phyloP scores from a whole-genome alignment of 1,284 basidiomycete genomes.

The Cryptococcus sp. region DNA sequence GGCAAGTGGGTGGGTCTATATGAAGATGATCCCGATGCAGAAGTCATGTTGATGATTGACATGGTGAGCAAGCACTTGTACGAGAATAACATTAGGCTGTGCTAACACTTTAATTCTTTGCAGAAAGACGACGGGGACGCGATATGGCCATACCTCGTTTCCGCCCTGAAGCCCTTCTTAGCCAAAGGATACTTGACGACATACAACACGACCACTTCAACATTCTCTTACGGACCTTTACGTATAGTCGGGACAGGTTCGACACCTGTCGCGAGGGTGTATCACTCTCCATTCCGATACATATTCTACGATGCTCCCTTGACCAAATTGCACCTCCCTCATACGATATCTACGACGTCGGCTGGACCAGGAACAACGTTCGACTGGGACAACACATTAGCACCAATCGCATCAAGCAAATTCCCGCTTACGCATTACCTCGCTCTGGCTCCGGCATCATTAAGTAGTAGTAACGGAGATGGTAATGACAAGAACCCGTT shows the following conservation, averaged over 20 bases:
- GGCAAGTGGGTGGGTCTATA: conserved; percentile 21
- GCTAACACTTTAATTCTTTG: neutral
- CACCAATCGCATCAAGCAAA: conserved; percentile 33
- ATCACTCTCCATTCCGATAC: conserved; percentile 28
- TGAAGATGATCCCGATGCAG: conserved; percentile 24
- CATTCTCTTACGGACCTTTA: conserved; percentile 33
- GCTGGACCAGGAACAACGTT: conserved; percentile 19
- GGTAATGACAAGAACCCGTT: conserved; percentile 4
- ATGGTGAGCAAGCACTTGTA: conserved; percentile 29
- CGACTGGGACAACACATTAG: conserved; percentile 25
- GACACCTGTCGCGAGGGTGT: conserved; percentile 33
- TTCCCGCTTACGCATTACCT: conserved; percentile 26
- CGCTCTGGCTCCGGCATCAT: neutral
- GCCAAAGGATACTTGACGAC: conserved; percentile 33
- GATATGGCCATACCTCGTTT: conserved; percentile 30
- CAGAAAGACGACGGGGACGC: conserved; percentile 27
- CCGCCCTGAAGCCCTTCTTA: conserved; percentile 26
- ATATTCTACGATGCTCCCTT: conserved; percentile 48
- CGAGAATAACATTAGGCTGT: too few species aligned
- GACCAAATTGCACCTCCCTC: conserved; percentile 15
- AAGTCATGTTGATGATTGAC: conserved; percentile 30
- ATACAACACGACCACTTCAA: conserved; percentile 19
- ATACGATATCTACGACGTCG: conserved; percentile 11
- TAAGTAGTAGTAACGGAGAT: too few species aligned
- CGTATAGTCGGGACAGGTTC: conserved; percentile 44